Evolutionary conservation across 805 yeast genomes (phyloP).

Genomic region (Candida cerambycidarum): DNA sequence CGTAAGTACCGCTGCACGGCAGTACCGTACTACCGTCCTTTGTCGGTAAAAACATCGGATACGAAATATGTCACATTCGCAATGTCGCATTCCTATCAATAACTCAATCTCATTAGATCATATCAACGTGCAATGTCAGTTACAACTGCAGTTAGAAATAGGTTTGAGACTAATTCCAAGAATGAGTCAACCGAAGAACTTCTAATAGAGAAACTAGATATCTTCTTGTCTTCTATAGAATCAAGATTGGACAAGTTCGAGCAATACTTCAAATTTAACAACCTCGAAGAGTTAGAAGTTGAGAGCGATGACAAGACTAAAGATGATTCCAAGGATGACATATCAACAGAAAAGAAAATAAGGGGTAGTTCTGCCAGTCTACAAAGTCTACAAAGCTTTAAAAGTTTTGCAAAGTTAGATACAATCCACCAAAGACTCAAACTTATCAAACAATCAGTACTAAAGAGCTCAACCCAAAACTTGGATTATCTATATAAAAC

Average conservation of each 20-base stretch:
- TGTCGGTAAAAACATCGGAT: too few relatives aligned
- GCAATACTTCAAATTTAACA: constrained; percentile 31
- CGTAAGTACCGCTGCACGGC: too few relatives aligned
- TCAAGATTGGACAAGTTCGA: constrained; percentile 40
- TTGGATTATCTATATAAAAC: constrained; percentile 39
- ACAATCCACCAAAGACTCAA: constrained; percentile 35
- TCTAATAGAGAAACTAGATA: constrained; percentile 40
- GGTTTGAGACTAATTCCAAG: constrained; percentile 7
- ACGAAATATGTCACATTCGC: not conserved
- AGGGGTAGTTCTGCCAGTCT: constrained; percentile 24
- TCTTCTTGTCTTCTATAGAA: constrained; percentile 44
- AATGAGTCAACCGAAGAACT: constrained; percentile 34
- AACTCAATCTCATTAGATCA: not conserved
- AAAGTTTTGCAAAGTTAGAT: constrained; percentile 34
- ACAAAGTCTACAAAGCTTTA: constrained; percentile 30
- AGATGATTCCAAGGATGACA: not conserved
- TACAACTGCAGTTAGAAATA: constrained; percentile 13
- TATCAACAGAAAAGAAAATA: constrained; percentile 13
- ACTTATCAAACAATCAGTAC: constrained; percentile 36
- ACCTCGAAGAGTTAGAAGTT: constrained; percentile 17
- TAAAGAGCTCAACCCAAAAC: constrained; percentile 37
- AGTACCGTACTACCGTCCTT: too few relatives aligned
- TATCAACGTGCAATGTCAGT: constrained; percentile 13
- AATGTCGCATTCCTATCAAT: not conserved
- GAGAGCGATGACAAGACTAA: constrained; percentile 1